Base-by-base conservation (phyloP, 2,329 filamentous ascomycete species). In the Ophiostoma ulmi region DNA sequence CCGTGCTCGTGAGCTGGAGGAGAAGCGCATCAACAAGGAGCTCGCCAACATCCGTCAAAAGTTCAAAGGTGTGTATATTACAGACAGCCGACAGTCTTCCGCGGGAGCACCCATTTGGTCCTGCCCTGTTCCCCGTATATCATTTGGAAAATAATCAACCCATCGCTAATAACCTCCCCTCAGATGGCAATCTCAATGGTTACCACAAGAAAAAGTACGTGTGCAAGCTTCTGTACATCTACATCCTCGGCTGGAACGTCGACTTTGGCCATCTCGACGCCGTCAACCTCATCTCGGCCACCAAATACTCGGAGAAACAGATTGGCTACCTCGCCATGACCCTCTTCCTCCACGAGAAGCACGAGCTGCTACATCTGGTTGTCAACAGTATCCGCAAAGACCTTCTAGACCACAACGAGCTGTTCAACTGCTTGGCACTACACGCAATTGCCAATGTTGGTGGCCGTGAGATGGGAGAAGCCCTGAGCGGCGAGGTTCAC, bases 191-290 rank as follows among this genome's bases (percentile, higher is more conserved):
- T 78, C 84, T 99, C 72, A 97, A 91, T 78, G 96, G 95, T 75
- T 99, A 99, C 79, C 93, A 97, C 84, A 97, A 96, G 85, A 99
- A 99, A 87, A 99, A 99, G 91, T 99, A 99, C 79, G 95, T 99
- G 75, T 99, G 95, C 92, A 99, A 99, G 89, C 88, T 99, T 75
- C 85, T 99, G 73, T 99, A 99, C 80, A 98, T 99, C 77, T 99
- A 99, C 81, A 99, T 99, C 72, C 87, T 99, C 74, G 95, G 95
- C 67, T 99, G 95, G 91, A 94, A 99, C 79, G 94, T 99, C 81
- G 96, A 98, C 80, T 99, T 99, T 80, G 95, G 95, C 70, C 95
- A 99, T 79, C 88, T 99, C 75, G 95, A 99, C 82, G 96, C 96
- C 44, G 94, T 99, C 78, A 98, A 98, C 78, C 87, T 99, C 77